Evolutionary conservation across 2,329 filamentous ascomycete species (phyloP).

Genomic region (Xylaria sp.): DNA sequence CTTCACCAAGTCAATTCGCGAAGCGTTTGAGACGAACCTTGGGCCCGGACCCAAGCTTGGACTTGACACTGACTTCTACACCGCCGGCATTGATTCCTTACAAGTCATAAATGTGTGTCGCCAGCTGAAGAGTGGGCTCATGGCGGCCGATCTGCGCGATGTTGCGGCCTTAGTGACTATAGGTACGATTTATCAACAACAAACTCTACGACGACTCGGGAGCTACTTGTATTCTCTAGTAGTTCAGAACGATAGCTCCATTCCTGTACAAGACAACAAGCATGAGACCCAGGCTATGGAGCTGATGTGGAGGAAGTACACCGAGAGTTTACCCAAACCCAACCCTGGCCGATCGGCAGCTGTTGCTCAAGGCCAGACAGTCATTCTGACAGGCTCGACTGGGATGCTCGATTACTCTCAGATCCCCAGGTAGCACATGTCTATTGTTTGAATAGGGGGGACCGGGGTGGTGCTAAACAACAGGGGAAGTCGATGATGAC

Average conservation of each 20-base stretch:
- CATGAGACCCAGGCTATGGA: background rate
- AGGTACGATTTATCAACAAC: background rate
- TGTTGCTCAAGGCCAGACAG: constrained; percentile 34
- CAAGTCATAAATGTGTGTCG: too few species aligned
- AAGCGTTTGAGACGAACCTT: too few species aligned
- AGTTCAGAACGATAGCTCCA: background rate
- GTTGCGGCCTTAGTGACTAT: too few species aligned
- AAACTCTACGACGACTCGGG: background rate
- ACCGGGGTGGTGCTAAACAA: too few species aligned
- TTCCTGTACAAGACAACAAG: background rate
- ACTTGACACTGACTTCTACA: background rate
- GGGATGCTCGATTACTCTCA: background rate
- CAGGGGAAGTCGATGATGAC: too few species aligned
- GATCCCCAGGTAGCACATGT: too few species aligned
- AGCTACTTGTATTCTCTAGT: background rate
- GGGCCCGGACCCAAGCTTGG: too few species aligned
- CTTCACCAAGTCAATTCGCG: too few species aligned
- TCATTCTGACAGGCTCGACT: constrained; percentile 55
- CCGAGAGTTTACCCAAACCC: background rate
- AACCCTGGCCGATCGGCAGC: background rate
- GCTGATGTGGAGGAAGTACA: background rate
- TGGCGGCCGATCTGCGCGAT: too few species aligned
- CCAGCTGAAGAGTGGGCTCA: too few species aligned
- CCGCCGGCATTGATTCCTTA: too few species aligned
- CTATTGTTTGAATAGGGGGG: too few species aligned